Percentiles rank a stretch among this genome's conserved stretches.
Conservation (phyloP, 139 green algal genomes). For the Coccomyxa sp. region DNA sequence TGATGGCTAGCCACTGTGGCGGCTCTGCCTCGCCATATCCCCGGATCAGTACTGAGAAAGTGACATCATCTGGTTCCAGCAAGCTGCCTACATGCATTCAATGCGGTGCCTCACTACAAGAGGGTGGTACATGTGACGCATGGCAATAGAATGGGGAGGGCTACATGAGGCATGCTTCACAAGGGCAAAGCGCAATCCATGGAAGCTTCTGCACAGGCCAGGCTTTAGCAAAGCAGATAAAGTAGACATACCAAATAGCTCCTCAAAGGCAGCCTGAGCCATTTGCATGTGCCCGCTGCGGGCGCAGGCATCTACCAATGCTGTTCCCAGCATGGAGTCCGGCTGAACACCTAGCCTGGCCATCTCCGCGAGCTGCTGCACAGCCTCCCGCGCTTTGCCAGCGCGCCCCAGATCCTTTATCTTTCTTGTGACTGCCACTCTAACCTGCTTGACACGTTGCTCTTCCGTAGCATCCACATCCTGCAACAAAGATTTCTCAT, state of each 20-base stretch:
- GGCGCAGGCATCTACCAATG: slow-evolving; percentile 70
- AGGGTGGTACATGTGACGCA: too few relatives aligned
- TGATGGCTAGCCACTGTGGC: slow-evolving; percentile 68
- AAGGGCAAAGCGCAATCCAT: too few relatives aligned
- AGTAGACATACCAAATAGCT: slow-evolving; percentile 83
- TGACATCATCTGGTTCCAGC: slow-evolving; percentile 73
- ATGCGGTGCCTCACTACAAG: too few relatives aligned
- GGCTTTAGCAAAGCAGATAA: too few relatives aligned
- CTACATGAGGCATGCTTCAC: too few relatives aligned
- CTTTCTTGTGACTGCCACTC: slow-evolving; percentile 38
- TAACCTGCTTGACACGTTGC: neutral
- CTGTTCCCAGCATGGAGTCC: slow-evolving; percentile 72
- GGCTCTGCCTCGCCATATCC: slow-evolving; percentile 63
- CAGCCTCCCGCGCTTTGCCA: slow-evolving; percentile 42
- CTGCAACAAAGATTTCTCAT: too few relatives aligned
- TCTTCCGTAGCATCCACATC: neutral
- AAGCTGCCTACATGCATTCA: slow-evolving; percentile 37
- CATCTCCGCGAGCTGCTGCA: slow-evolving; percentile 63
- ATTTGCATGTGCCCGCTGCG: slow-evolving; percentile 68
- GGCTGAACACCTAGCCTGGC: slow-evolving; percentile 70
- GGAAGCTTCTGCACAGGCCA: too few relatives aligned
- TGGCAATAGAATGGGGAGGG: too few relatives aligned
- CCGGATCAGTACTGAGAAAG: slow-evolving; percentile 72
- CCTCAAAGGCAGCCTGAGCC: slow-evolving; percentile 68
- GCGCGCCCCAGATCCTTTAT: slow-evolving; percentile 48